A percentile compares a stretch with the other conserved stretches of the same genome.
These are phyloP conservation scores for Nitzschia palea DNA, from an alignment of 108 stramenopile species.

Conservation along the genomic window DNA sequence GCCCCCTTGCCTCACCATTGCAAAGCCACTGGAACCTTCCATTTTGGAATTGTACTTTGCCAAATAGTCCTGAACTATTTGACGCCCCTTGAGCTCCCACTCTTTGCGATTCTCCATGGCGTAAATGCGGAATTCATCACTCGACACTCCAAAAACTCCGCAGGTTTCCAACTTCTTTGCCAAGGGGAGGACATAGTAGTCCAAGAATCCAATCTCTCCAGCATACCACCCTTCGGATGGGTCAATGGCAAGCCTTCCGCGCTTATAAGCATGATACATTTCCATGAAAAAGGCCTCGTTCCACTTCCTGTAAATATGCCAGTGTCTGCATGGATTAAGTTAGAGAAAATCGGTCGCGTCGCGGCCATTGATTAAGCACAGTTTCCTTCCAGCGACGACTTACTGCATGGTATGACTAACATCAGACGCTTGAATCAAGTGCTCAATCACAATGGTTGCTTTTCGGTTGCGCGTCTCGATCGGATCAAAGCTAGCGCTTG, in stretches of 20 bases:
- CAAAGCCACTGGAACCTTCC: too few species aligned
- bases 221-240: conserved; percentile 52
- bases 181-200: conserved; percentile 50
- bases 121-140: conserved; percentile 4
- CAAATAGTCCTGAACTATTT: conserved; percentile 11
- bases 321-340: too few species aligned
- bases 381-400: too few species aligned
- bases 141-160: conserved; percentile 25
- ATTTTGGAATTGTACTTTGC: too few species aligned
- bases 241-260: conserved; percentile 27
- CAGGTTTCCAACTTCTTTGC: conserved; percentile 44
- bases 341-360: too few species aligned
- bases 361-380: too few species aligned
- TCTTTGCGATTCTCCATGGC: conserved; percentile 9
- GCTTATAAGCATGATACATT: conserved; percentile 25
- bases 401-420: conserved; percentile 18
- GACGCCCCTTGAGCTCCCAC: conserved; percentile 5
- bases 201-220: conserved; percentile 50
- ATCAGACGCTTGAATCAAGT: background rate
- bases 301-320: conserved; percentile 25
- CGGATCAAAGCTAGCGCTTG: background rate
- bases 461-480: conserved; percentile 4
- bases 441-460: conserved; percentile 8
- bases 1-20: too few species aligned
- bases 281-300: conserved; percentile 39